phyloP scores from a whole-genome alignment of 768 basidiomycete species.

The Coprinopsis strossmayeri region DNA sequence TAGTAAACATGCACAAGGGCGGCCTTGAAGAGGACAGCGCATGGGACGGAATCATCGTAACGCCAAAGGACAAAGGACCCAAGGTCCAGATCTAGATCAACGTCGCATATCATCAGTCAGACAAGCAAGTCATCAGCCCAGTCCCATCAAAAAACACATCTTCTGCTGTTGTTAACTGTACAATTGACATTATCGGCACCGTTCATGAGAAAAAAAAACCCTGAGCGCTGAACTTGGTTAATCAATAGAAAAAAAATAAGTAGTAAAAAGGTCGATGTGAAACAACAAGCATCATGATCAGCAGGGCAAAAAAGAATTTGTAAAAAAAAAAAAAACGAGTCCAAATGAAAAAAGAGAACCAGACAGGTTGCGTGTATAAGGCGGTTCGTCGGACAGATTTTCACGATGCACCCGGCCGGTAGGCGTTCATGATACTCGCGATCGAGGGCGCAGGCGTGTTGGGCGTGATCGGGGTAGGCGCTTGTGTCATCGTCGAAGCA shows the following conservation, averaged over 20 bases:
- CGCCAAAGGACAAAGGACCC: too few relatives aligned
- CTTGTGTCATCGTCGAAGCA: neutral
- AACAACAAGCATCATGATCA: too few relatives aligned
- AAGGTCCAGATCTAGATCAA: too few relatives aligned
- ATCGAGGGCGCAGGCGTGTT: slow-evolving; percentile 35
- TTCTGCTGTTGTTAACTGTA: too few relatives aligned
- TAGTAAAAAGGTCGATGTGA: neutral
- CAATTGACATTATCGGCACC: too few relatives aligned
- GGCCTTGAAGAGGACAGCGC: neutral
- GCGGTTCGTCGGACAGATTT: neutral
- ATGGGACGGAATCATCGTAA: slow-evolving; percentile 1
- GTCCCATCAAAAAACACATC: too few relatives aligned
- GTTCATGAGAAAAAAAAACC: too few relatives aligned
- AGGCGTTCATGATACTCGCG: slow-evolving; percentile 70
- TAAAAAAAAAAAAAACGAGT: slow-evolving; percentile 6
- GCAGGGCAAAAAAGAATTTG: neutral
- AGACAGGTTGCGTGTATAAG: slow-evolving; percentile 1
- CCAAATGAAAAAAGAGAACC: slow-evolving; percentile 2
- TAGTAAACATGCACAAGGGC: neutral
- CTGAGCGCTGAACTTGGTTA: too few relatives aligned
- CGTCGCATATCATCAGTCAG: too few relatives aligned
- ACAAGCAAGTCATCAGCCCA: too few relatives aligned
- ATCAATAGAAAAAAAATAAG: neutral
- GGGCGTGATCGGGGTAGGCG: slow-evolving; percentile 9
- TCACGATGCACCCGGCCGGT: slow-evolving; percentile 17